These are phyloP conservation scores for Penicillium sp. DNA, from an alignment of 2,329 filamentous ascomycete species.

Conservation along the genomic window DNA sequence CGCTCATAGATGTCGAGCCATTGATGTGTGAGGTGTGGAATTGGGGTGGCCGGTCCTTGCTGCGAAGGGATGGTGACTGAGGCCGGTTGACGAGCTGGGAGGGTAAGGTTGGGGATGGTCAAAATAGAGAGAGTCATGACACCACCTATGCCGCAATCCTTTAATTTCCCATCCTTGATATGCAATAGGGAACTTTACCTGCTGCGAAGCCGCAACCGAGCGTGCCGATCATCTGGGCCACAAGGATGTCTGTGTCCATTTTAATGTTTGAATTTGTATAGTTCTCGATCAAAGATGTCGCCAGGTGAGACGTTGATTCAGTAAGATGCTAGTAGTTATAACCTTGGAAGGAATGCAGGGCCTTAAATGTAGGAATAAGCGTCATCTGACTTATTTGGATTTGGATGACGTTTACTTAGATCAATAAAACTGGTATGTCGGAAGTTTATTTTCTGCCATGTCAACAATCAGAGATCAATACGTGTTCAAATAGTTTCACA, in stretches of 20 bases:
- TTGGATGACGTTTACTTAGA: background rate
- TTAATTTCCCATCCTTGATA: background rate
- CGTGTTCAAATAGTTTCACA: no score
- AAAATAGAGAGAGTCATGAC: slow-evolving; percentile 24
- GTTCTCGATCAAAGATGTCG: background rate
- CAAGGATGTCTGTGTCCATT: slow-evolving; percentile 12
- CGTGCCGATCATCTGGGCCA: slow-evolving; percentile 18
- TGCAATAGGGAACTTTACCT: slow-evolving; percentile 2
- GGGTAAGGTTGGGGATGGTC: slow-evolving; percentile 20
- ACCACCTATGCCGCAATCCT: slow-evolving; percentile 19
- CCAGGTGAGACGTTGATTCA: background rate
- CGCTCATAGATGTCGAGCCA: slow-evolving; percentile 43
- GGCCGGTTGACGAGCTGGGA: slow-evolving; percentile 16
- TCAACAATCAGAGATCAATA: no score
- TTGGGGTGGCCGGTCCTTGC: slow-evolving; percentile 19
- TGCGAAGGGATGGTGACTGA: slow-evolving; percentile 5
- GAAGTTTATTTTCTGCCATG: background rate
- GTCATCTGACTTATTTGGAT: no score
- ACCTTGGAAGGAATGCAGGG: background rate
- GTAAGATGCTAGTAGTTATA: background rate
- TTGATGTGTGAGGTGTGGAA: slow-evolving; percentile 30
- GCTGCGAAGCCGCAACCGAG: slow-evolving; percentile 18
- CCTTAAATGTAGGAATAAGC: no score
- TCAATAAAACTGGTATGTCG: background rate
- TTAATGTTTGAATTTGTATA: background rate